Evolutionary conservation across 306 rosid genomes (phyloP).

Genomic region (Castanea crenata): DNA sequence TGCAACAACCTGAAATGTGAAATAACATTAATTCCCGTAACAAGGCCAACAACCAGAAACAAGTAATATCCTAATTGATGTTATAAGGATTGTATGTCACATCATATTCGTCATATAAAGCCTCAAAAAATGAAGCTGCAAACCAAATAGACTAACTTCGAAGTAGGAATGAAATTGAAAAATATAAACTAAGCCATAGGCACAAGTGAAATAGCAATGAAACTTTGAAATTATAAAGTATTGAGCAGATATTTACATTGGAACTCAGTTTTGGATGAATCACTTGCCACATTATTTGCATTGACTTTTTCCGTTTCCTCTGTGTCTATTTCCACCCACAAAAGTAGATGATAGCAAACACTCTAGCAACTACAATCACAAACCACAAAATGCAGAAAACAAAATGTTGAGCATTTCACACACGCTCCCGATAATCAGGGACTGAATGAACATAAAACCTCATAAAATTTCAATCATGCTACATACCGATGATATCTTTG

Average conservation of each 20-base stretch:
- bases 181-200: not conserved
- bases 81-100: not conserved
- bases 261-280: conserved; percentile 78
- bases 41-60: not conserved
- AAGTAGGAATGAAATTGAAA: not conserved
- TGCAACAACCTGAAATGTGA: conserved; percentile 58
- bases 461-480: conserved; percentile 5
- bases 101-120: not conserved
- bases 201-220: not conserved
- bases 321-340: conserved; percentile 74
- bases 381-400: conserved; percentile 20
- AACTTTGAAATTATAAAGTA: not conserved
- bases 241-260: conserved; percentile 47
- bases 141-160: not conserved
- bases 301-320: conserved; percentile 81
- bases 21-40: not conserved
- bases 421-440: not conserved
- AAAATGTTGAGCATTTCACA: not conserved
- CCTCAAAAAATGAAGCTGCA: not conserved
- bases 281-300: conserved; percentile 93
- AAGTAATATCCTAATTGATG: not conserved
- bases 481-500: conserved; percentile 57
- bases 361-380: conserved; percentile 66
- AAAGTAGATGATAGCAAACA: conserved; percentile 84
- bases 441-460: not conserved